These are phyloP conservation scores for Lophium mytilinum DNA, from an alignment of 495 filamentous ascomycete genomes.

Conservation along the genomic window DNA sequence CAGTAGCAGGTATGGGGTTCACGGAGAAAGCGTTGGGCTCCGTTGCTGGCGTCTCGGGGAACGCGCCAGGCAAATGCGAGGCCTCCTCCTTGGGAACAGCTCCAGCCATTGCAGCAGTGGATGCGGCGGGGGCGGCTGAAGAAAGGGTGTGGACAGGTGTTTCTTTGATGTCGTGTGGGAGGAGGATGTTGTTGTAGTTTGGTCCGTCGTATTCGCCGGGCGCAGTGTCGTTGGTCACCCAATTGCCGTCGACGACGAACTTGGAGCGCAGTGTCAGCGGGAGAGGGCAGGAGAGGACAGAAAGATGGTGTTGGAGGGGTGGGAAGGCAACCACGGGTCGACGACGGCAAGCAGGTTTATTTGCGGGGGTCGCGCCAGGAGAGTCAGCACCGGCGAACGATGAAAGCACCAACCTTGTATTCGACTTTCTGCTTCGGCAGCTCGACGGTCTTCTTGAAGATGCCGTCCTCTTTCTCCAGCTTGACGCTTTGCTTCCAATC, in stretches of 20 bases:
- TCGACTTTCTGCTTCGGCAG: constrained; percentile 60
- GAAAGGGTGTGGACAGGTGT: constrained; percentile 49
- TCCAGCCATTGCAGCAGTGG: constrained; percentile 63
- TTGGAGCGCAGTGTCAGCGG: constrained; percentile 30
- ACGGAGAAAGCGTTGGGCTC: constrained; percentile 34
- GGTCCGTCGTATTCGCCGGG: constrained; percentile 70
- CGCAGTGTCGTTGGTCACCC: constrained; percentile 70
- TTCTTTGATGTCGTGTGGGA: constrained; percentile 56
- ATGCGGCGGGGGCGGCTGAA: constrained; percentile 61
- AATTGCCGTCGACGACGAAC: constrained; percentile 88
- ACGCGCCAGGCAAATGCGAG: constrained; percentile 58
- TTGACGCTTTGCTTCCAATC: constrained; percentile 79
- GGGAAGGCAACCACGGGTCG: background rate
- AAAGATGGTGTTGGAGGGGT: background rate
- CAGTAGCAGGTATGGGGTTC: constrained; percentile 26
- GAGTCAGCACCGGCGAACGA: background rate
- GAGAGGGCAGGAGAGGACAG: background rate
- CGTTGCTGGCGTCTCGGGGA: constrained; percentile 66
- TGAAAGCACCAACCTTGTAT: constrained; percentile 32
- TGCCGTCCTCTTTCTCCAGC: constrained; percentile 58
- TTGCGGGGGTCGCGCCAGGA: background rate
- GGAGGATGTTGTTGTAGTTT: constrained; percentile 85
- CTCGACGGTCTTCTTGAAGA: constrained; percentile 69
- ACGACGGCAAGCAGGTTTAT: background rate
- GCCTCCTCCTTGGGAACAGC: constrained; percentile 52